A percentile compares a stretch with the other conserved stretches of the same genome.
phyloP scores from a whole-genome alignment of 139 green algal species.

The Chlamydomonas sp. region DNA sequence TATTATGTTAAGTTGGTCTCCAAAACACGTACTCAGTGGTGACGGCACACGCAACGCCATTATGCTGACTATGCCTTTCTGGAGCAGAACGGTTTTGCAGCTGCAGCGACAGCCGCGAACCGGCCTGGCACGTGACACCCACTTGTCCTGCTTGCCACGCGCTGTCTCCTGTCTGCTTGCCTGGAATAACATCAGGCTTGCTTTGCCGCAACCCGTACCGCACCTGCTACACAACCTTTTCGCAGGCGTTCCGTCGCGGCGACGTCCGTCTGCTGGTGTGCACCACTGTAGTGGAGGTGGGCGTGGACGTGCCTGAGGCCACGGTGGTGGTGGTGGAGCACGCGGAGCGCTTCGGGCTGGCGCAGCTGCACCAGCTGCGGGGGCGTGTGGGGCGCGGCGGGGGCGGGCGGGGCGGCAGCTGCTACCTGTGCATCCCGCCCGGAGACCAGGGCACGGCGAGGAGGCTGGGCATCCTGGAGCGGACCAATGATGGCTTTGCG shows the following conservation, averaged over 20 bases:
- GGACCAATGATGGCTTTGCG: constrained; percentile 12
- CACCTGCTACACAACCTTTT: neutral
- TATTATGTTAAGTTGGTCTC: too few relatives aligned
- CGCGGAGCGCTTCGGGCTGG: constrained; percentile 93
- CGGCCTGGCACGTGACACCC: too few relatives aligned
- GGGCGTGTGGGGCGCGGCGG: constrained; percentile 80
- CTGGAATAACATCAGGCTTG: too few relatives aligned
- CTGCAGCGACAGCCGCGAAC: too few relatives aligned
- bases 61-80: too few relatives aligned
- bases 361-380: constrained; percentile 95
- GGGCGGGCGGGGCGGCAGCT: neutral
- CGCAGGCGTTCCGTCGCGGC: constrained; percentile 70
- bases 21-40: too few relatives aligned
- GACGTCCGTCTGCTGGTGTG: constrained; percentile 78
- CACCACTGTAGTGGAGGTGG: constrained; percentile 93
- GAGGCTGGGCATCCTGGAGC: constrained; percentile 30
- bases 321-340: constrained; percentile 94
- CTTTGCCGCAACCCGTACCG: too few relatives aligned
- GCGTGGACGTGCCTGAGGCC: constrained; percentile 91
- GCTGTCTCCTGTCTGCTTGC: too few relatives aligned
- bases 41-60: too few relatives aligned
- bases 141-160: too few relatives aligned
- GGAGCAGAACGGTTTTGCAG: too few relatives aligned
- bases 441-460: neutral
- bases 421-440: constrained; percentile 14